Base-by-base conservation (phyloP, 2,329 filamentous ascomycete species). In the Aspergillus costaricaensis region DNA sequence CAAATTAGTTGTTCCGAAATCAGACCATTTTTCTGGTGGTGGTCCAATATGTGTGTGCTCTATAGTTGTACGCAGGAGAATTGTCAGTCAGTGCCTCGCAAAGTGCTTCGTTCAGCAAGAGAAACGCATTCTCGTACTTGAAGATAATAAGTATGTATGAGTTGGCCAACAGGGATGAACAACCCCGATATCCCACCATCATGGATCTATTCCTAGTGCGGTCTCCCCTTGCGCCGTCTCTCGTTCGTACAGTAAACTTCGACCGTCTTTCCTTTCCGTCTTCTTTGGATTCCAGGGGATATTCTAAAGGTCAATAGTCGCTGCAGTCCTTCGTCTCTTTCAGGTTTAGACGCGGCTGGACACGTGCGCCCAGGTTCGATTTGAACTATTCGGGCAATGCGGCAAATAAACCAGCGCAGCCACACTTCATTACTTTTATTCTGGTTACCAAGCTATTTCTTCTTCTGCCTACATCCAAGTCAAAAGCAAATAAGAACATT, bases 231-330 rank as follows among this genome's bases (percentile, higher is more conserved):
- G 47, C 47, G 41, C 41, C 41, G 19, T 21, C 41, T 44, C 27
- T 50, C 47, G 25, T 50, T 17, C 30, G 25, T 50, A 30, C 32
- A 50, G 25, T 50, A 30, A 50, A 50, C 23, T 50, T 50, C 47
- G 47, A 32, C 47, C 25, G 47, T n/a, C n/a, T 27, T 50, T 50
- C 47, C 27, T 27, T 50, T 14, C 47, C 47, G 47, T 17, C 47
- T 50, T 50, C 47, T 50, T 17, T 27, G 25, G 25, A 50, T 50
- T 50, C 47, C 47, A 50, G 47, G 47, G 25, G 47, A 50, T n/a
- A 50, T 50, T 50, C 47, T 50, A 50, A n/a, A 50, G 47, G 47
- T n/a, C 47, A 50, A 50, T 50, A 50, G 47, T 50, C 41, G 21
- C 41, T 44, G 41, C 41, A 23, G 41, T 19, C 17, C 41, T 44